Evolutionary conservation across 192 early-diverging fungal genomes (phyloP), one percentile per base, ranked within the genome.

Genomic region (Gaertneriomyces sp.): DNA sequence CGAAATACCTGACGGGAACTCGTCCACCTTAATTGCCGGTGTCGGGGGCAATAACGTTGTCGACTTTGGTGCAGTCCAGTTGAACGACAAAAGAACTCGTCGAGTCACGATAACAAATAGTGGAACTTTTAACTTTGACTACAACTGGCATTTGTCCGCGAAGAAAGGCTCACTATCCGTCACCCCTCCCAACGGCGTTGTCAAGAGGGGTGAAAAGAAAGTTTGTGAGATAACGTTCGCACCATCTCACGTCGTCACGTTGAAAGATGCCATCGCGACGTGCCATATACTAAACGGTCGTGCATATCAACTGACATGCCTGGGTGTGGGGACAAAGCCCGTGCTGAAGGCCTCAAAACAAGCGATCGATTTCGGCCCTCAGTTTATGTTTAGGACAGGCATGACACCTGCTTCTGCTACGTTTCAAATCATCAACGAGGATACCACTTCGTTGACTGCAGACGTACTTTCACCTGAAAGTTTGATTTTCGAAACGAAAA

Each of bases 101-200:
- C 60, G 76, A 9, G 67, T 86, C 0, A 58, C 58, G 6, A 76
- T 86, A 9, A 75, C 75, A 25, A 86, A 86, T 68, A 77, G 81
- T 12, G 85, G 85, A 5, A 75, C 73, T 41, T 82, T 79, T 62
- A 84, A 81, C 69, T 78, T 86, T 63, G 85, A 86, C 55, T 86
- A 71, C 68, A 38, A 72, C 7, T 86, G 85, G 85, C 77, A 78
- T 60, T 42, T 74, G 39, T 14, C 42, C 16, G 60, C 61, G 17
- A 73, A 67, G 53, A 71, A 43, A 41, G 62, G 64, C 3, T 70
- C 60, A 8, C 16, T 86, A 4, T 61, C 63, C 6, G 62, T 86
- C 3, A 44, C 42, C 0, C 85, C 85, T 0, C 79, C 83, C 44
- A 64, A 79, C 9, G 85, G 85, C 9, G 86, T 76, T 6, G 79